phyloP scores from a whole-genome alignment of 2,329 filamentous ascomycete genomes.

The Pyricularia sp. region DNA sequence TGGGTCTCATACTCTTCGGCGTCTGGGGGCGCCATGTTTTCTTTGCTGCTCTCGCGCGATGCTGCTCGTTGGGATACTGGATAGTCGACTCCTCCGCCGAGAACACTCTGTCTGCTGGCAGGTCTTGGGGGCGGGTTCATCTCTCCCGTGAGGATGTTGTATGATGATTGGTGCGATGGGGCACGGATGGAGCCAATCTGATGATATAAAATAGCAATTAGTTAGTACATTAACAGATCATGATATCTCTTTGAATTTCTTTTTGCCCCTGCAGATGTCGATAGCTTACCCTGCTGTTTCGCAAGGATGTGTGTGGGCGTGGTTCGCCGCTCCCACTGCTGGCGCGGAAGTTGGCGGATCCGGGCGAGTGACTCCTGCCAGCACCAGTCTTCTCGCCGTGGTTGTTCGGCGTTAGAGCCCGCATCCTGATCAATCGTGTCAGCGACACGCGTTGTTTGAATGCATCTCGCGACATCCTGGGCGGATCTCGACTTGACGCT shows the following conservation, averaged over 20 bases:
- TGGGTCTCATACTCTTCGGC: constrained; percentile 47
- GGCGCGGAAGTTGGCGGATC: constrained; percentile 11
- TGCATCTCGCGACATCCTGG: not conserved
- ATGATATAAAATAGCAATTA: not conserved
- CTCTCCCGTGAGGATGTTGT: constrained; percentile 27
- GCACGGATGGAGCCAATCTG: constrained; percentile 16
- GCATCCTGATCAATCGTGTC: not conserved
- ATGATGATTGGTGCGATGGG: constrained; percentile 17
- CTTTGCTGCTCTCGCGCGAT: constrained; percentile 46
- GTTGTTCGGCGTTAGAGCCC: not conserved
- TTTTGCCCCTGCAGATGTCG: not conserved
- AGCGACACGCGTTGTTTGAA: not conserved
- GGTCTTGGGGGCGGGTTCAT: constrained; percentile 1
- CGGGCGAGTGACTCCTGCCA: not conserved
- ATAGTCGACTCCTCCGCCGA: not conserved
- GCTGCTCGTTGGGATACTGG: constrained; percentile 23
- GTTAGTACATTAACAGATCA: not conserved
- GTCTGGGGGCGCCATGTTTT: constrained; percentile 45
- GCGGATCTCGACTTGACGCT: not conserved
- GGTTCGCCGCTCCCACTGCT: constrained; percentile 13
- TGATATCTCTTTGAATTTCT: not conserved
- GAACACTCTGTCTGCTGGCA: not conserved
- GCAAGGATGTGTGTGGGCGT: constrained; percentile 14
- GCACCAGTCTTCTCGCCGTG: not conserved
- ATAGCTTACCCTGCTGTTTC: constrained; percentile 17